These are phyloP conservation scores for Harringtonia aguacate DNA, from an alignment of 2,329 filamentous ascomycete species.

Conservation along the genomic window DNA sequence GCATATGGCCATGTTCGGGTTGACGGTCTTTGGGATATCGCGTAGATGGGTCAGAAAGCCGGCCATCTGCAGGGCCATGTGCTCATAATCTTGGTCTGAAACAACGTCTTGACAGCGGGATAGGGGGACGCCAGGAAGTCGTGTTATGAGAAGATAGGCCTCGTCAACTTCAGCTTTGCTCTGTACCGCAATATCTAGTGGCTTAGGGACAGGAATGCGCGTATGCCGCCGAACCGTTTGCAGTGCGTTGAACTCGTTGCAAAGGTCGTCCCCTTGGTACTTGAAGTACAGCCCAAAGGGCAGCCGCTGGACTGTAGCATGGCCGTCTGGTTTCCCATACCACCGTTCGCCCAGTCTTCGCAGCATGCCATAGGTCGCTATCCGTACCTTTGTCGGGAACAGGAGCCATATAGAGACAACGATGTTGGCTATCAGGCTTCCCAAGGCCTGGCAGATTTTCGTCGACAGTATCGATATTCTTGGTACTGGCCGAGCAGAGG, in stretches of 20 bases:
- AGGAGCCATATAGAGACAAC: constrained; percentile 12
- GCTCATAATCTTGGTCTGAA: constrained; percentile 14
- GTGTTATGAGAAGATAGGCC: constrained; percentile 14
- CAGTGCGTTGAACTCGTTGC: constrained; percentile 21
- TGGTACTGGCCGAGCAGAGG: not conserved
- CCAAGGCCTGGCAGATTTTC: not conserved
- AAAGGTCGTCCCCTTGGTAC: constrained; percentile 5
- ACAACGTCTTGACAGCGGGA: constrained; percentile 14
- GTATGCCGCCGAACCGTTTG: constrained; percentile 15
- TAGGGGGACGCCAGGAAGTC: constrained; percentile 13
- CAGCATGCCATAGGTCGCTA: constrained; percentile 13
- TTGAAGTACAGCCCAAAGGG: constrained; percentile 23
- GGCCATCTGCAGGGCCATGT: constrained; percentile 15
- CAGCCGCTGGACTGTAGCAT: constrained; percentile 13
- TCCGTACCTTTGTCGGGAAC: constrained; percentile 10
- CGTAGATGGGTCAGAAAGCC: constrained; percentile 18
- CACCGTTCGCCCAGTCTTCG: constrained; percentile 10
- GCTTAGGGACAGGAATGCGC: constrained; percentile 15
- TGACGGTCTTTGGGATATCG: constrained; percentile 12
- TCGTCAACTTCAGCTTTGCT: constrained; percentile 1
- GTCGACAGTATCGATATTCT: too few relatives aligned
- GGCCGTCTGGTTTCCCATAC: constrained; percentile 10
- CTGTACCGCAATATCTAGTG: constrained; percentile 15
- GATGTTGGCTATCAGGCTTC: not conserved
- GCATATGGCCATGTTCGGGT: constrained; percentile 15